phyloP scores from a whole-genome alignment of 2,329 filamentous ascomycete species.

The Aaosphaeria pasadenensis region DNA sequence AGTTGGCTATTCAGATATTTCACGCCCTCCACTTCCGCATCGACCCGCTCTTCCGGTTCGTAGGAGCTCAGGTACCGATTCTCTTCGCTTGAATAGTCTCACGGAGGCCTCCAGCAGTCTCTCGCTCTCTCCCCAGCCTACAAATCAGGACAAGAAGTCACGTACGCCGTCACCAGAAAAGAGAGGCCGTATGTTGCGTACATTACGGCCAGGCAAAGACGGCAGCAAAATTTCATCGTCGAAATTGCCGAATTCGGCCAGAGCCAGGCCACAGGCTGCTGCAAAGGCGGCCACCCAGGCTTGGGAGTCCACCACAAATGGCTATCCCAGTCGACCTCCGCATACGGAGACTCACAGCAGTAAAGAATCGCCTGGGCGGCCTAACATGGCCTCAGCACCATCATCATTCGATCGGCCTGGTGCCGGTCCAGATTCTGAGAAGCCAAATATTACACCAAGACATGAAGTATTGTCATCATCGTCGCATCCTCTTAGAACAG shows the following conservation, averaged over 20 bases:
- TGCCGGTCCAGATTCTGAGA: slow-evolving; percentile 5
- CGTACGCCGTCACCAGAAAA: slow-evolving; percentile 63
- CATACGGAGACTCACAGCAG: slow-evolving; percentile 9
- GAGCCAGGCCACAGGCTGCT: slow-evolving; percentile 51
- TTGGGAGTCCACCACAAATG: slow-evolving; percentile 46
- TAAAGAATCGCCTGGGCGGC: slow-evolving; percentile 11
- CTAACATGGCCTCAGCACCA: slow-evolving; percentile 18
- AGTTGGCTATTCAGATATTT: slow-evolving; percentile 75
- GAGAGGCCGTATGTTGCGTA: slow-evolving; percentile 57
- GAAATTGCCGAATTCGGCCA: slow-evolving; percentile 44
- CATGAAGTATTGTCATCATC: too few species aligned
- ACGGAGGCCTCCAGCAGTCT: slow-evolving; percentile 18
- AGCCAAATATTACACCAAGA: slow-evolving; percentile 6
- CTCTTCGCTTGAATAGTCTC: slow-evolving; percentile 18
- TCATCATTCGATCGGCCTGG: slow-evolving; percentile 26
- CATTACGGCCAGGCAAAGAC: slow-evolving; percentile 45
- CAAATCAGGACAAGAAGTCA: slow-evolving; percentile 44
- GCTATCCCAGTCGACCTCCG: slow-evolving; percentile 12
- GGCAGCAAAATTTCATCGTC: slow-evolving; percentile 48
- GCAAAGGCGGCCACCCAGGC: slow-evolving; percentile 62
- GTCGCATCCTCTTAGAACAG: too few species aligned
- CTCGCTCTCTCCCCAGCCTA: slow-evolving; percentile 32
- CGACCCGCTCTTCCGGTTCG: slow-evolving; percentile 47
- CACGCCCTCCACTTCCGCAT: slow-evolving; percentile 65
- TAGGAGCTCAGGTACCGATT: slow-evolving; percentile 43